Conservation (phyloP, 306 rosid genomes). For the Begonia fuchsioides region DNA sequence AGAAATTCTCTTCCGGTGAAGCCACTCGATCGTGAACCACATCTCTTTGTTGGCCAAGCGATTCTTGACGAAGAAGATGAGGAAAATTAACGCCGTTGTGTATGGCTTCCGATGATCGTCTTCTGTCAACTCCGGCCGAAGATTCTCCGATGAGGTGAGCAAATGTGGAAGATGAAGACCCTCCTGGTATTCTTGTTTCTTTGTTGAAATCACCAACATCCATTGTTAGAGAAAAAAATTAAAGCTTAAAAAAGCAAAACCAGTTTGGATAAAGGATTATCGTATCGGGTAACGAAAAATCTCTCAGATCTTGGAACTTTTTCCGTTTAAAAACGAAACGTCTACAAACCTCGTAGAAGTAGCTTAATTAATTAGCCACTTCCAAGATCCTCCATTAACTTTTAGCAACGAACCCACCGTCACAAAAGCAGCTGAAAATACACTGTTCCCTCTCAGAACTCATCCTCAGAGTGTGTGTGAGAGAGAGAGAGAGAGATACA, state of each 20-base stretch:
- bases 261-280: neutral
- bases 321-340: no score
- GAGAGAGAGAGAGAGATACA: neutral
- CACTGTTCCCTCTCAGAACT: neutral
- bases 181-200: constrained; percentile 24
- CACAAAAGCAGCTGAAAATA: neutral
- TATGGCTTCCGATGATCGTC: neutral
- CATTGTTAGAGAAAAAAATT: constrained; percentile 7
- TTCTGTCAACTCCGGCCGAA: neutral
- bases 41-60: neutral
- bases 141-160: constrained; percentile 6
- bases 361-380: no score
- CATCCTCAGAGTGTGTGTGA: neutral
- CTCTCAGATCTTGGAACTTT: no score
- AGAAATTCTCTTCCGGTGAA: neutral
- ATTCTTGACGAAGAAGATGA: no score
- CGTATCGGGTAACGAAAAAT: no score
- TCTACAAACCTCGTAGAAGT: no score
- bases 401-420: no score
- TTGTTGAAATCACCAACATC: constrained; percentile 26
- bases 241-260: neutral
- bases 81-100: constrained; percentile 6
- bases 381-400: no score
- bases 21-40: neutral
- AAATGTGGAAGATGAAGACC: constrained; percentile 8